These are phyloP conservation scores for Macrophomina phaseolina DNA, from an alignment of 2,329 filamentous ascomycete species.

Conservation along the genomic window DNA sequence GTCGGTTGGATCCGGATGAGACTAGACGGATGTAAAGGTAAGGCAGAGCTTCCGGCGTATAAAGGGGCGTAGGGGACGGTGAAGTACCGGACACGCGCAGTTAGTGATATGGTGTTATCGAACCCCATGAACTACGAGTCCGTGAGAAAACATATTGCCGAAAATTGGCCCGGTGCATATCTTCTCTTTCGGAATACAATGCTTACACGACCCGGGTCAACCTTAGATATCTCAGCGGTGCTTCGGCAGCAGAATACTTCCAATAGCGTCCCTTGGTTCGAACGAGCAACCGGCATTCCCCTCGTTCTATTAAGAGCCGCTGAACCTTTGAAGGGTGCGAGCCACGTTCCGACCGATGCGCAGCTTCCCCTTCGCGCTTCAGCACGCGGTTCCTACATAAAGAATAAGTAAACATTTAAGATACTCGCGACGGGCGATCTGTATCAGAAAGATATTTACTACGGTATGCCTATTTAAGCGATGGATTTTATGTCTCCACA, in stretches of 20 bases:
- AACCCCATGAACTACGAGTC: no score
- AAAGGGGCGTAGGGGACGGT: neutral
- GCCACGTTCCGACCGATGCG: conserved; percentile 12
- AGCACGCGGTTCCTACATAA: conserved; percentile 6
- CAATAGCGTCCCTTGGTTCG: conserved; percentile 18
- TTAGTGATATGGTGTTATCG: neutral
- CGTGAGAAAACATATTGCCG: neutral
- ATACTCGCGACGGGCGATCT: no score
- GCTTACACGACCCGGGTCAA: neutral
- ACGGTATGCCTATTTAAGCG: no score
- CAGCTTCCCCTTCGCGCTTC: conserved; percentile 11
- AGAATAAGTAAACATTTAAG: no score
- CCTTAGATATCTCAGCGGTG: conserved; percentile 21
- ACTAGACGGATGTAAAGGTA: conserved; percentile 27
- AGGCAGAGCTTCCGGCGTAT: neutral
- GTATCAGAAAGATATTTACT: no score
- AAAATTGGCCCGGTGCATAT: neutral
- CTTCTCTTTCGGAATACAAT: neutral
- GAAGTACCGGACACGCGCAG: conserved; percentile 4
- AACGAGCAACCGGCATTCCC: neutral
- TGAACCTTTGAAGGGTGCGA: conserved; percentile 5
- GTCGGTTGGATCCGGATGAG: conserved; percentile 28
- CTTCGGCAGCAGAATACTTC: conserved; percentile 13
- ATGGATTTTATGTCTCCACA: no score
- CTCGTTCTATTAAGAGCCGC: neutral